Base-by-base conservation (phyloP, 176 grass and related monocot genomes). In the Juncus inflexus region DNA sequence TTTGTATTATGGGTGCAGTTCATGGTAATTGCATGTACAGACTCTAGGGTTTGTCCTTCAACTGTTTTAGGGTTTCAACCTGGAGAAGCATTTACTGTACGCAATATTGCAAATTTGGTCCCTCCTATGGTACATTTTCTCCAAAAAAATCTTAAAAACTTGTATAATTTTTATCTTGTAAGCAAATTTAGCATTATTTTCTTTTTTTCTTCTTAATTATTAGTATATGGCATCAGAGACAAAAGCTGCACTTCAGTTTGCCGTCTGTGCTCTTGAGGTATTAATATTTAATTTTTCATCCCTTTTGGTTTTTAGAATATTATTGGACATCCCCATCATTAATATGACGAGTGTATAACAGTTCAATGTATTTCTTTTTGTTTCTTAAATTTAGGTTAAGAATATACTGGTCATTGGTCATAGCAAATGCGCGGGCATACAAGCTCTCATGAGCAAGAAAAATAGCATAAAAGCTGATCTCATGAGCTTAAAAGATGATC, bases 101-200 rank as follows among this genome's bases (percentile, higher is more conserved):
- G 94, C 69, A 99, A 92, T 72, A 70, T 99, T 35, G 88, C 94
- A 79, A 99, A 99, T 79, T 79, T 99, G 58, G 83, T 99, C 67
- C 94, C 94, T 72, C 88, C 85, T 43, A 86, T 77, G 9, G 41
- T 86, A 82, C 87, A 89, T 86, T 28, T 64, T 76, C 45, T 15
- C 37, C 12, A 71, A 55, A 3, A 55, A 7, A 13, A 76, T 53
- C 12, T 71, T 16, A 75, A 47, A 0, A 35, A 61, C 65, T 54
- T 53, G 11, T 3, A 42, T 74, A 14, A 55, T 70, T 13, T 64
- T 57, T 64, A 49, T 47, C 9, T 47, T 47, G 43, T 6, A 47
- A 5, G 43, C 43, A 12, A 74, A 66, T 64, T 7, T 35, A 47
- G 38, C 36, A 70, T 28, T 81, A 83, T 47, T 79, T 42, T 63